Percentiles rank a stretch among this genome's conserved stretches.
phyloP scores from a whole-genome alignment of 176 grass and related monocot genomes.

The maize (Zea mays) region DNA sequence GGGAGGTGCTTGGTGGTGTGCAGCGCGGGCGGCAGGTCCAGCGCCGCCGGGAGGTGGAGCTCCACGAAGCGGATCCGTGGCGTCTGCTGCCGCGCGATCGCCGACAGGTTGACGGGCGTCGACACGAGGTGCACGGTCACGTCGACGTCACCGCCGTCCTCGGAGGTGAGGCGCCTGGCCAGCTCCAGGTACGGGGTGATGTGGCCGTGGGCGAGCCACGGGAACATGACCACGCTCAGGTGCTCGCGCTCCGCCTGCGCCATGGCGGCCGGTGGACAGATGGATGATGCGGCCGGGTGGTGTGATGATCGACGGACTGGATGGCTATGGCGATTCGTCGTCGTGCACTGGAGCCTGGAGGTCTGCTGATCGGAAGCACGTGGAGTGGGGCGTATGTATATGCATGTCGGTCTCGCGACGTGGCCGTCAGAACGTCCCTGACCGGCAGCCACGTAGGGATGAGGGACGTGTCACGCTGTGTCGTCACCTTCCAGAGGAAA shows the following conservation, averaged over 20 bases:
- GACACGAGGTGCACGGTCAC: constrained; percentile 66
- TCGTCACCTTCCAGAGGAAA: too few species aligned
- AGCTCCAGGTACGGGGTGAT: constrained; percentile 70
- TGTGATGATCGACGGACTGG: too few species aligned
- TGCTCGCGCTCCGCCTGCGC: constrained; percentile 37
- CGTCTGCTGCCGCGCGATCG: constrained; percentile 34
- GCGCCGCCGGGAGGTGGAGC: constrained; percentile 40
- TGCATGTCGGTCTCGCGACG: too few species aligned
- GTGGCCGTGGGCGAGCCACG: constrained; percentile 86
- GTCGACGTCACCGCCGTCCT: neutral
- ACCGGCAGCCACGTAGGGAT: too few species aligned
- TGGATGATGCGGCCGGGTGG: too few species aligned
- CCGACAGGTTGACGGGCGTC: constrained; percentile 55
- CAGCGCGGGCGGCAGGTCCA: constrained; percentile 42
- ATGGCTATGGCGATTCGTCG: too few species aligned
- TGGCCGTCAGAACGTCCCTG: too few species aligned
- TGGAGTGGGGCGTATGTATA: too few species aligned
- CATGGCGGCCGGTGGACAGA: neutral
- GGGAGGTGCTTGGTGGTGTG: constrained; percentile 80
- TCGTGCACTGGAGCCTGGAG: too few species aligned
- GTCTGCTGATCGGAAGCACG: too few species aligned
- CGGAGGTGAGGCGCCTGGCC: constrained; percentile 42
- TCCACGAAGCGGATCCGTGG: constrained; percentile 47
- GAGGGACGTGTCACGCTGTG: too few species aligned
- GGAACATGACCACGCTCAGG: constrained; percentile 61